Percentiles rank a stretch among this genome's conserved stretches.
Conservation (phyloP, 139 green algal genomes). For the Axilococcus clingmanii region DNA sequence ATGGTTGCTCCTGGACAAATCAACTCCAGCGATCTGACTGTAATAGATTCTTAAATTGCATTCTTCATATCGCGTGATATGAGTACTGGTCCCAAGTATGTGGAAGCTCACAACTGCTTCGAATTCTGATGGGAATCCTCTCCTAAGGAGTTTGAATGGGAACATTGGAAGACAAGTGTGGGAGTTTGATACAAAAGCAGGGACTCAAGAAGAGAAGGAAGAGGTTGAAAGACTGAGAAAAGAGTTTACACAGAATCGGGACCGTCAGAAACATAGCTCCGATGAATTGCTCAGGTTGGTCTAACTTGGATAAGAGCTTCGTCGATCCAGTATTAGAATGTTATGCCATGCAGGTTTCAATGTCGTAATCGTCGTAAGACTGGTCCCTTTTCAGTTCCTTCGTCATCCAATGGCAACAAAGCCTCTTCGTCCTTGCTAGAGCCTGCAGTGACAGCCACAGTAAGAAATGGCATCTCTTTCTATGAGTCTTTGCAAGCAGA, state of each 20-base stretch:
- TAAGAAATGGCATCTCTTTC: conserved; percentile 60
- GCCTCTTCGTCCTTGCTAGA: neutral
- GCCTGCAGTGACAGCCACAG: conserved; percentile 5
- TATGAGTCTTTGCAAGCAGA: conserved; percentile 71
- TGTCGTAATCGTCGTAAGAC: neutral
- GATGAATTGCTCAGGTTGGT: conserved; percentile 74
- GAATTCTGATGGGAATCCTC: conserved; percentile 17
- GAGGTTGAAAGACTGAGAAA: conserved; percentile 47
- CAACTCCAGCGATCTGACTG: conserved; percentile 51
- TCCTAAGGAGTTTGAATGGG: conserved; percentile 43
- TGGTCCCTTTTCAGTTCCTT: conserved; percentile 11
- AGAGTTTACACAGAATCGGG: conserved; percentile 49
- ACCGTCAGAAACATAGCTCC: conserved; percentile 58
- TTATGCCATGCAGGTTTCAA: conserved; percentile 21
- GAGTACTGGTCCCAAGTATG: conserved; percentile 9
- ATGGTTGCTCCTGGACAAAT: conserved; percentile 82
- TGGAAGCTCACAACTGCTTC: conserved; percentile 17
- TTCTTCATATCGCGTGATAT: neutral
- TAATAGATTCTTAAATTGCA: neutral
- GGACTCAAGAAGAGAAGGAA: conserved; percentile 49
- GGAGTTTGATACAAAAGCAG: conserved; percentile 50
- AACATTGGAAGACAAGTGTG: conserved; percentile 71
- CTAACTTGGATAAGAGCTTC: neutral
- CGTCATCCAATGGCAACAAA: neutral
- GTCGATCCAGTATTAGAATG: neutral